Base-by-base conservation (phyloP, 371 early-diverging fungal species). In the Mortierella sp. region DNA sequence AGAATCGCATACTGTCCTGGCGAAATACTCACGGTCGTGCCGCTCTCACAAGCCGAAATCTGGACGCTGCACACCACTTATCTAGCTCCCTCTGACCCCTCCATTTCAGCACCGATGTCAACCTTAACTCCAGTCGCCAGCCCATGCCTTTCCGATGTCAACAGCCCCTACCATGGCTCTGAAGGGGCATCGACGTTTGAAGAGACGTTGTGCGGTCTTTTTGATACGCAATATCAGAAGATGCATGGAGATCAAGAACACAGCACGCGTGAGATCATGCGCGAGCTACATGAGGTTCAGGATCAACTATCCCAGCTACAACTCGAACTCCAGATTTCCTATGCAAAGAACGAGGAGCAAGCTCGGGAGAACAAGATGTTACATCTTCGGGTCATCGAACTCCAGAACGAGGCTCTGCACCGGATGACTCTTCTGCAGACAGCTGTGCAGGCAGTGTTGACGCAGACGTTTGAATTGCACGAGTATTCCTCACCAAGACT, bases 401-500 rank as follows among this genome's bases (percentile, higher is more conserved):
- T 62, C 15, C 75, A 75, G 50, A 34, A 49, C 39, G 48, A 64
- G 44, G 32, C 69, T 12, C n/a, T 63, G 48, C 48, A 31, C 37
- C 46, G 52, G 17, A 37, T 75, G 48, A 41, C 56, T 7, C 21
- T 32, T 14, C 30, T 76, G 19, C 56, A 69, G n/a, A 44, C 34
- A 21, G 49, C 53, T 6, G 55, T 70, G 12, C 58, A 69, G 37
- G 57, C 61, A 19, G 51, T 76, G 27, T 30, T 76, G 26, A 69
- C 76, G 14, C 78, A 76, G 59, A 65, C 78, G 14, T 76, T 60
- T 50, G 78, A 76, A 28, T 28, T 76, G 30, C 70, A 70, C 27
- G 78, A 76, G 66, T 76, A 76, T 58, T 53, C 78, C 3, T 48
- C 51, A 7, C 70, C 78, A 21, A 60, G 78, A 14, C 47, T 76